Evolutionary conservation across 1,284 basidiomycete genomes (phyloP).

Genomic region (Phellopilus nigrolimitatus): DNA sequence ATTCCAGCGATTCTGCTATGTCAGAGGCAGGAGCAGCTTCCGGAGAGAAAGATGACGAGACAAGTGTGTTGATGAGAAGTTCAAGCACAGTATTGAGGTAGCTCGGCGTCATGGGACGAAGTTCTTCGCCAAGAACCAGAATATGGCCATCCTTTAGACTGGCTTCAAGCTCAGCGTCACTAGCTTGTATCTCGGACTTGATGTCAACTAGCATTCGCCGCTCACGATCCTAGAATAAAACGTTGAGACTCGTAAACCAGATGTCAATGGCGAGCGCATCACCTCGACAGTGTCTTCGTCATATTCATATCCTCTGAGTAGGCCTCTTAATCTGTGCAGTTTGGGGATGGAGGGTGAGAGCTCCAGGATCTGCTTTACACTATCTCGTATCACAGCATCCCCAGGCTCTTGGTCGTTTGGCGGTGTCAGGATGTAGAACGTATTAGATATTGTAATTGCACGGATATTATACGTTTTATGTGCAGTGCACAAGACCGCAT

Average conservation of each 20-base stretch:
- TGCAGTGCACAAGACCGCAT: slow-evolving; percentile 82
- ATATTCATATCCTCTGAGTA: slow-evolving; percentile 66
- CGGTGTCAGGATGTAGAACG: slow-evolving; percentile 68
- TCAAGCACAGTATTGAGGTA: slow-evolving; percentile 71
- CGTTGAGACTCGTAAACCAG: too few species aligned
- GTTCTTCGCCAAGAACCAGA: slow-evolving; percentile 61
- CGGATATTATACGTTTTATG: slow-evolving; percentile 77
- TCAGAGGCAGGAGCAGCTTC: slow-evolving; percentile 47
- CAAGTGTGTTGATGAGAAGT: slow-evolving; percentile 64
- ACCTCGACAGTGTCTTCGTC: slow-evolving; percentile 50
- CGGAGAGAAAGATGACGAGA: slow-evolving; percentile 50
- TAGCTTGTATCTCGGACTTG: slow-evolving; percentile 67
- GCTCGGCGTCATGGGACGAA: slow-evolving; percentile 62
- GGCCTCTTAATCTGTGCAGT: slow-evolving; percentile 57
- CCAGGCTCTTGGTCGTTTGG: slow-evolving; percentile 35
- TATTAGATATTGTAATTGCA: slow-evolving; percentile 82
- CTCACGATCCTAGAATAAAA: slow-evolving; percentile 16
- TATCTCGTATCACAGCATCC: slow-evolving; percentile 60
- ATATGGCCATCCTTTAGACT: slow-evolving; percentile 64
- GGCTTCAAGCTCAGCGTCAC: slow-evolving; percentile 63
- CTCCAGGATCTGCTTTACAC: slow-evolving; percentile 75
- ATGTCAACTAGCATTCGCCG: slow-evolving; percentile 51
- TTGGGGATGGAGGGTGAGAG: slow-evolving; percentile 67
- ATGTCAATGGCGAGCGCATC: too few species aligned
- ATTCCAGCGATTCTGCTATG: slow-evolving; percentile 53